Evolutionary conservation across 2,329 filamentous ascomycete genomes (phyloP), one percentile per base, ranked within the genome.

Genomic region (Phoma sp.): DNA sequence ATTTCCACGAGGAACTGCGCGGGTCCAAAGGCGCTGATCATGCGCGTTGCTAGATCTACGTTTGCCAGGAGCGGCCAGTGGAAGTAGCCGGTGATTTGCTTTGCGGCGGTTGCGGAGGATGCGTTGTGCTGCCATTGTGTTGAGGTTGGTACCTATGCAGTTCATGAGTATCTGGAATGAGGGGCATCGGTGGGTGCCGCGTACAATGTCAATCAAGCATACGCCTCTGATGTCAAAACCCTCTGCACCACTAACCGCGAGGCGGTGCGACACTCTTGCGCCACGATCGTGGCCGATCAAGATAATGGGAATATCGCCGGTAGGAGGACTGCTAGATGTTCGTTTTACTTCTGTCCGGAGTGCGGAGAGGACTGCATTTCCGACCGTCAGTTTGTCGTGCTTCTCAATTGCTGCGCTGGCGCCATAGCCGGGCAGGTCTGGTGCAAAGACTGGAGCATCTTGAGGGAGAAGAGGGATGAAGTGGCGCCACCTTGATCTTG

Each of bases 21-120:
- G 0, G 77, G 71, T n/a, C 82, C 77, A 31, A 73, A 69, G 6
- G 70, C 58, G 80, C 44, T 79, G 41, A 84, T 70, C 36, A 75
- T 77, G 63, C 85, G 83, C 0, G 81, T 83, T 5, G 85, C 76
- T 0, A 84, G 81, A 5, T 71, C 71, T 0, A 73, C 67, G 64
- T 86, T 84, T 8, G 84, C 82, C 19, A 86, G 76, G 58, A 86
- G 81, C 47, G 84, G 84, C 83, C 84, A 86, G 69, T 86, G 84
- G 62, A 81, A 85, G 67, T 85, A 85, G 0, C 77, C 76, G 6
- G 62, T 55, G 25, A 74, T 74, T 1, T 82, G 80, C 55, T 66
- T 64, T 3, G 57, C 56, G 2, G 84, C 81, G 0, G 70, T 68
- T 4, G 75, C 61, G 4, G 76, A 69, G 43, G 70, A 68, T 46